Conservation (phyloP, 1,139 yeast species). For the Blastobotrys niveus region DNA sequence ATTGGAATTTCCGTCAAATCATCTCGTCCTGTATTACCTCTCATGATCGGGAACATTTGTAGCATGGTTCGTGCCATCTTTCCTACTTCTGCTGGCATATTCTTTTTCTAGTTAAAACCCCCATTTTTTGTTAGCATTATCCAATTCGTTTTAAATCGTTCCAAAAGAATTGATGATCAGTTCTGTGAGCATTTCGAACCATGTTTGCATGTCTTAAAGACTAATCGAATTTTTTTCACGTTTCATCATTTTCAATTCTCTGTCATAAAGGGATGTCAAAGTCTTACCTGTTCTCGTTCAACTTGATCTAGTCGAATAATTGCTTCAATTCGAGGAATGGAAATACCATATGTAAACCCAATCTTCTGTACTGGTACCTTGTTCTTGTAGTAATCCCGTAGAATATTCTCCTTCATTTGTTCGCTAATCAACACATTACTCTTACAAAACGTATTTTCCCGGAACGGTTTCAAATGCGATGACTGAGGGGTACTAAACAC, state of each 20-base stretch:
- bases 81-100: conserved; percentile 28
- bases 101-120: too few relatives aligned
- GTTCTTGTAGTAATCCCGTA: conserved; percentile 48
- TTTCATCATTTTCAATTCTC: conserved; percentile 40
- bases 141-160: not conserved
- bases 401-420: conserved; percentile 54
- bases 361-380: conserved; percentile 60
- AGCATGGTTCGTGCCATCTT: conserved; percentile 50
- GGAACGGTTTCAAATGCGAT: conserved; percentile 52
- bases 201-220: conserved; percentile 63
- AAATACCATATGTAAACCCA: conserved; percentile 73
- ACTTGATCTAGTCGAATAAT: conserved; percentile 59
- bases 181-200: conserved; percentile 44
- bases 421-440: conserved; percentile 60
- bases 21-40: conserved; percentile 21
- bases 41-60: conserved; percentile 74
- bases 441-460: conserved; percentile 60
- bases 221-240: conserved; percentile 51
- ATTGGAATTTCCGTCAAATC: conserved; percentile 82
- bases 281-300: conserved; percentile 61
- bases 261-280: conserved; percentile 34
- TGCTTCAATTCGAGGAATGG: conserved; percentile 84
- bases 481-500: conserved; percentile 19
- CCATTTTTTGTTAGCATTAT: conserved; percentile 8
- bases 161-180: conserved; percentile 17